phyloP scores from a whole-genome alignment of 2,329 filamentous ascomycete species.

The Metarhizium brunneum region DNA sequence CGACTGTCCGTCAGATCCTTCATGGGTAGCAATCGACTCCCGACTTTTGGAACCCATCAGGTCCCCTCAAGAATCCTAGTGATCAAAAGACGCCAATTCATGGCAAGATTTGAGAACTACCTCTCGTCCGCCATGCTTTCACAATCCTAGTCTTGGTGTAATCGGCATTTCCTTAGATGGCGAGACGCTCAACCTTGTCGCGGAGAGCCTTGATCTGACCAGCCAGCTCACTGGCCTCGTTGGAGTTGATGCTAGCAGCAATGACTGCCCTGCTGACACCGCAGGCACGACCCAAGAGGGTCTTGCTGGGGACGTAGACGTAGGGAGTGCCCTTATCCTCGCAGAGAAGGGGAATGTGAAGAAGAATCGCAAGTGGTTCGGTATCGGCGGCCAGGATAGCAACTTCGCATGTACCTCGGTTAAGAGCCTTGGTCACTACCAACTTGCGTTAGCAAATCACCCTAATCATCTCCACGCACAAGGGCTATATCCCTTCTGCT shows the following conservation, averaged over 20 bases:
- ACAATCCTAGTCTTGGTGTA: background rate
- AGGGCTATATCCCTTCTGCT: background rate
- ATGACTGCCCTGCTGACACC: conserved; percentile 87
- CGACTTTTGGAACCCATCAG: too few species aligned
- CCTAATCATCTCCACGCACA: background rate
- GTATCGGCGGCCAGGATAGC: conserved; percentile 87
- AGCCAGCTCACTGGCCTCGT: conserved; percentile 81
- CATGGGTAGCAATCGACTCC: too few species aligned
- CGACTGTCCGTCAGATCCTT: too few species aligned
- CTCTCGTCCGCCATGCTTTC: background rate
- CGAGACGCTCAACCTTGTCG: conserved; percentile 91
- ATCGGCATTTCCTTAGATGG: conserved; percentile 57
- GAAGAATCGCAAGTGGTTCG: conserved; percentile 74
- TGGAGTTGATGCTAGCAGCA: conserved; percentile 78
- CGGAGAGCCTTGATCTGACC: conserved; percentile 81
- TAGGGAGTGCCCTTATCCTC: conserved; percentile 65
- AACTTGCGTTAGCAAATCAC: background rate
- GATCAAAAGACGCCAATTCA: background rate
- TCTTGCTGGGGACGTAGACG: conserved; percentile 68
- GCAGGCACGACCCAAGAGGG: conserved; percentile 78
- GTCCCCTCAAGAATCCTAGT: too few species aligned
- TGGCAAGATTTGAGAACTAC: background rate
- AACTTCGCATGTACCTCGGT: conserved; percentile 83
- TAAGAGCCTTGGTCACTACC: conserved; percentile 68
- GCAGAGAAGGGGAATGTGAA: conserved; percentile 80